Percentiles rank a stretch among this genome's conserved stretches.
Evolutionary conservation across 2,329 filamentous ascomycete species (phyloP).

Genomic region (Diplodia seriata): DNA sequence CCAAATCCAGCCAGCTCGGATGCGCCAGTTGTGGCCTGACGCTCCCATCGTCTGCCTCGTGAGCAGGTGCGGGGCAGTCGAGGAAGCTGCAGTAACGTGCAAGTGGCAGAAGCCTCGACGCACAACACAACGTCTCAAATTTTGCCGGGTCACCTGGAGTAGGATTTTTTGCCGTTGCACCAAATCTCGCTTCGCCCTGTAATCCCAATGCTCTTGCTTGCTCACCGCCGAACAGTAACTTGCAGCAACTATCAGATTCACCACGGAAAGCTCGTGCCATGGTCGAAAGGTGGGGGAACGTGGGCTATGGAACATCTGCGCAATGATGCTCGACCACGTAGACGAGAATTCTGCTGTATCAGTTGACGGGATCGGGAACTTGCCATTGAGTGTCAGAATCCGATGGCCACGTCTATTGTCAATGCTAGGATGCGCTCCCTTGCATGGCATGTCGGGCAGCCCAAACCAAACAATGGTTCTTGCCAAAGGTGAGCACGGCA

Average conservation of each 20-base stretch:
- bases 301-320: not conserved
- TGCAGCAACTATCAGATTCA: not conserved
- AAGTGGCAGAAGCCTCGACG: not conserved
- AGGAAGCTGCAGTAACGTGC: constrained; percentile 3
- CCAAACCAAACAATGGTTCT: not conserved
- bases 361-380: not conserved
- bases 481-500: not conserved
- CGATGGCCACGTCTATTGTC: not conserved
- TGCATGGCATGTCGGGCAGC: constrained; percentile 10
- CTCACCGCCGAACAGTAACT: not conserved
- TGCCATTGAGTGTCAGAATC: not conserved
- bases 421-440: not conserved
- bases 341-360: not conserved
- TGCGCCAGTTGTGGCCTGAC: not conserved
- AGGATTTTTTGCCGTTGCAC: constrained; percentile 7
- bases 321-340: not conserved
- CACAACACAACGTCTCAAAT: not conserved
- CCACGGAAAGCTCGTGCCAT: not conserved
- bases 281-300: not conserved
- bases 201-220: constrained; percentile 7
- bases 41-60: not conserved
- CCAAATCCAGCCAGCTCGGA: not conserved
- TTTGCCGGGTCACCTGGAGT: not conserved
- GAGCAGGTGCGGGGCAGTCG: not conserved
- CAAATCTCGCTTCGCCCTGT: constrained; percentile 18